These are phyloP conservation scores for Aspergillus cejpii DNA, from an alignment of 2,329 filamentous ascomycete genomes.

Conservation along the genomic window DNA sequence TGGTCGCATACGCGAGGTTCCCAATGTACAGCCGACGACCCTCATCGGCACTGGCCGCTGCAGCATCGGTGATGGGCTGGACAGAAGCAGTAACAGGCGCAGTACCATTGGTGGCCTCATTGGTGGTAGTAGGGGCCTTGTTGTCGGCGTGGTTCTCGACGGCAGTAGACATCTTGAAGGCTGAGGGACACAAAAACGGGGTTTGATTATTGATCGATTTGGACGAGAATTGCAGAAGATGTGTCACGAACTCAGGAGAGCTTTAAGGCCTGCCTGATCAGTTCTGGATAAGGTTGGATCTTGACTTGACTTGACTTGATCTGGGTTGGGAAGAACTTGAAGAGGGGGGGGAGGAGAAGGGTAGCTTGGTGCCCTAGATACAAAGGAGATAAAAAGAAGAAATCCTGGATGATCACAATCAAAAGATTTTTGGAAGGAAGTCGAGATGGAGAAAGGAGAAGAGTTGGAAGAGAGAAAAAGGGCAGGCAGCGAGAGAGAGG, in stretches of 20 bases:
- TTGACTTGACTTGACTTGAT: conserved; percentile 5
- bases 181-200: conserved; percentile 38
- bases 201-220: conserved; percentile 28
- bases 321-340: conserved; percentile 42
- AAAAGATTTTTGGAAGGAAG: conserved; percentile 22
- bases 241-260: conserved; percentile 61
- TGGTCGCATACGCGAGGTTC: conserved; percentile 99
- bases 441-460: conserved; percentile 19
- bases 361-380: conserved; percentile 88
- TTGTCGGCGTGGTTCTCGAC: conserved; percentile 63
- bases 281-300: conserved; percentile 10
- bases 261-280: conserved; percentile 36
- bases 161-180: conserved; percentile 70
- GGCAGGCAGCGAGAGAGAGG: conserved; percentile 14
- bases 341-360: conserved; percentile 59
- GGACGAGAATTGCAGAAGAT: conserved; percentile 26
- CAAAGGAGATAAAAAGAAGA: conserved; percentile 25
- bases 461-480: conserved; percentile 22
- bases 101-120: conserved; percentile 51
- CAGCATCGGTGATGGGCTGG: conserved; percentile 71
- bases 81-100: conserved; percentile 64
- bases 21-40: conserved; percentile 99
- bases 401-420: conserved; percentile 17
- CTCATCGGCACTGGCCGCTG: conserved; percentile 94
- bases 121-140: conserved; percentile 57